A percentile compares a stretch with the other conserved stretches of the same genome.
These are phyloP conservation scores for Heliamphora pulchella DNA, from an alignment of 179 eudicot species.

Conservation along the genomic window DNA sequence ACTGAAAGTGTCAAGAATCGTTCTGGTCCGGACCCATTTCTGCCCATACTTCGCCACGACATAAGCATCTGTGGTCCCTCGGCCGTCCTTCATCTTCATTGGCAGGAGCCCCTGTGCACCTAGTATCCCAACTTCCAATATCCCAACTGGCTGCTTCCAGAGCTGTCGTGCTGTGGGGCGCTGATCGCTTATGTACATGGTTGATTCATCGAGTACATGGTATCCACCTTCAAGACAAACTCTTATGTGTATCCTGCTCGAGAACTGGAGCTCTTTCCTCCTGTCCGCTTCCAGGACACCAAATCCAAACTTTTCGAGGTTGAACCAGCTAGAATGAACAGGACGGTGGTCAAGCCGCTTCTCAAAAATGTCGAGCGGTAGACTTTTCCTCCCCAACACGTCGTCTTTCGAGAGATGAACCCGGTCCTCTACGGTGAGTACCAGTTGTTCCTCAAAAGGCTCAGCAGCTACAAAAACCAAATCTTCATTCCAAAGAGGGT, in stretches of 20 bases:
- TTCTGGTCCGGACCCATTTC: slow-evolving; percentile 73
- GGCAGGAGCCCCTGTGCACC: slow-evolving; percentile 64
- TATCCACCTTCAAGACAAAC: slow-evolving; percentile 72
- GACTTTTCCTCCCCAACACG: slow-evolving; percentile 41
- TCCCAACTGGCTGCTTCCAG: slow-evolving; percentile 65
- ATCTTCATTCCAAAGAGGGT: slow-evolving; percentile 59
- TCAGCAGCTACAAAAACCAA: slow-evolving; percentile 62
- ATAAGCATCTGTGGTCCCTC: slow-evolving; percentile 61
- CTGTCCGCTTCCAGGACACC: slow-evolving; percentile 49
- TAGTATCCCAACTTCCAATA: slow-evolving; percentile 62
- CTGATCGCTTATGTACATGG: slow-evolving; percentile 70
- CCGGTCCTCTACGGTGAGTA: slow-evolving; percentile 52
- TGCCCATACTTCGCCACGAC: slow-evolving; percentile 69
- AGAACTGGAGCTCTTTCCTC: slow-evolving; percentile 50
- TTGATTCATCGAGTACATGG: slow-evolving; percentile 72
- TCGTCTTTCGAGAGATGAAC: slow-evolving; percentile 46
- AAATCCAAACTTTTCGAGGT: slow-evolving; percentile 56
- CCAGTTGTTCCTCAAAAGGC: slow-evolving; percentile 64
- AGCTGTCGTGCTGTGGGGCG: slow-evolving; percentile 64
- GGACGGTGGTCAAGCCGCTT: slow-evolving; percentile 54
- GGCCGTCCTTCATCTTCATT: slow-evolving; percentile 63
- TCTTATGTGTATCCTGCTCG: slow-evolving; percentile 58
- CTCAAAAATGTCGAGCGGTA: slow-evolving; percentile 47
- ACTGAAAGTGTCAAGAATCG: slow-evolving; percentile 42
- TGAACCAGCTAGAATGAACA: slow-evolving; percentile 71